A percentile compares a stretch with the other conserved stretches of the same genome.
phyloP scores from a whole-genome alignment of 2,329 filamentous ascomycete genomes.

The Microsporum ferrugineum region DNA sequence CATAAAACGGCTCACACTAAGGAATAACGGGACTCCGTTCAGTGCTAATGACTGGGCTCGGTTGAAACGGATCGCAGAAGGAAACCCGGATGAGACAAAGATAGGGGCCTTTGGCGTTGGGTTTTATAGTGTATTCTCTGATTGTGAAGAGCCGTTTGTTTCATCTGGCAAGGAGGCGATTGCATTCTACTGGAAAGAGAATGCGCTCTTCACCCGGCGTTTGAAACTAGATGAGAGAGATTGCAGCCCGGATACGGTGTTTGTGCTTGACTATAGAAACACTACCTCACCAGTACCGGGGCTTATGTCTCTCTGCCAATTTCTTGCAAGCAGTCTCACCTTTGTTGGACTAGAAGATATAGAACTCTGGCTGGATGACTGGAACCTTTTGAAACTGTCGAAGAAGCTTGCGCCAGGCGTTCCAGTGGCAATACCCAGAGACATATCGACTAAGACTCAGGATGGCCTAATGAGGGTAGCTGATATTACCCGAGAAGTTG shows the following conservation, averaged over 20 bases:
- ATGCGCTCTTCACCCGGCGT: constrained; percentile 85
- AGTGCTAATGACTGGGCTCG: constrained; percentile 84
- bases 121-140: constrained; percentile 96
- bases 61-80: constrained; percentile 94
- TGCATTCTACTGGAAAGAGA: constrained; percentile 99
- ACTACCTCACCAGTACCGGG: constrained; percentile 76
- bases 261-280: constrained; percentile 88
- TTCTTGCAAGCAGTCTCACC: constrained; percentile 85
- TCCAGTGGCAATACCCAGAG: constrained; percentile 59
- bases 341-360: constrained; percentile 84
- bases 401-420: constrained; percentile 78
- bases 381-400: constrained; percentile 61
- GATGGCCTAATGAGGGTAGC: constrained; percentile 80
- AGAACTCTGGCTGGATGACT: constrained; percentile 83
- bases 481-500: constrained; percentile 70
- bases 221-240: constrained; percentile 60
- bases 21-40: constrained; percentile 85
- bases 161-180: constrained; percentile 86
- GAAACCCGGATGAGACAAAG: constrained; percentile 97
- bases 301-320: constrained; percentile 76
- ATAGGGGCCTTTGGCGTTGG: constrained; percentile 97
- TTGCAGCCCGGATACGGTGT: constrained; percentile 64
- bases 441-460: constrained; percentile 70
- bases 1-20: constrained; percentile 72
- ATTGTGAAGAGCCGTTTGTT: constrained; percentile 95